Evolutionary conservation across 106 monocot genomes (phyloP).

Genomic region (Posidonia australis): DNA sequence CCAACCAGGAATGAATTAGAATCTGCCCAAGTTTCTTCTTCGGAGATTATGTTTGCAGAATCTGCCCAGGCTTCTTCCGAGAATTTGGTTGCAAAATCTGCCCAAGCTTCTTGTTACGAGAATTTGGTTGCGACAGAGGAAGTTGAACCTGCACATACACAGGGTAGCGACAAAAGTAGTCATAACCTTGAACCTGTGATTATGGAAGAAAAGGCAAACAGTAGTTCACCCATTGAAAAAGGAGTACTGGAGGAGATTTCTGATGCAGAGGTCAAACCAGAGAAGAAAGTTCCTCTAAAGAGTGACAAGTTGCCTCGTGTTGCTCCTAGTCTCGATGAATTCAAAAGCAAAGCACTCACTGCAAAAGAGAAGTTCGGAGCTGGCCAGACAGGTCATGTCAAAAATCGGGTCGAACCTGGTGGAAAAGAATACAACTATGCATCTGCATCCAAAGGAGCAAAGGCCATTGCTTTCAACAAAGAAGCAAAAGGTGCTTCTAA

Average conservation of each 20-base stretch:
- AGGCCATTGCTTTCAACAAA: constrained; percentile 71
- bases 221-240: background rate
- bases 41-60: constrained; percentile 1
- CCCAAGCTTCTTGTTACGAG: constrained; percentile 1
- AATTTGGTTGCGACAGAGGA: constrained; percentile 1
- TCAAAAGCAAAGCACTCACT: constrained; percentile 44
- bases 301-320: constrained; percentile 44
- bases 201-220: constrained; percentile 2
- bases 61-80: background rate
- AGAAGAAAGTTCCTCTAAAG: constrained; percentile 16
- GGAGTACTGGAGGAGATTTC: constrained; percentile 6
- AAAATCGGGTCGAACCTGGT: constrained; percentile 62
- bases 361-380: constrained; percentile 35
- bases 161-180: background rate
- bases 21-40: constrained; percentile 2
- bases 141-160: background rate
- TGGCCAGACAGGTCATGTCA: constrained; percentile 27
- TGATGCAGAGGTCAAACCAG: constrained; percentile 11
- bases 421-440: constrained; percentile 93
- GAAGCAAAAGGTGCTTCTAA: constrained; percentile 86
- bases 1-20: constrained; percentile 6
- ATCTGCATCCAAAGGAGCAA: constrained; percentile 68
- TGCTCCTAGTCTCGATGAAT: constrained; percentile 63
- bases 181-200: background rate
- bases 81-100: too few species aligned